Evolutionary conservation across 148 eudicot genomes (phyloP).

Genomic region (Fagopyrum esculentum): DNA sequence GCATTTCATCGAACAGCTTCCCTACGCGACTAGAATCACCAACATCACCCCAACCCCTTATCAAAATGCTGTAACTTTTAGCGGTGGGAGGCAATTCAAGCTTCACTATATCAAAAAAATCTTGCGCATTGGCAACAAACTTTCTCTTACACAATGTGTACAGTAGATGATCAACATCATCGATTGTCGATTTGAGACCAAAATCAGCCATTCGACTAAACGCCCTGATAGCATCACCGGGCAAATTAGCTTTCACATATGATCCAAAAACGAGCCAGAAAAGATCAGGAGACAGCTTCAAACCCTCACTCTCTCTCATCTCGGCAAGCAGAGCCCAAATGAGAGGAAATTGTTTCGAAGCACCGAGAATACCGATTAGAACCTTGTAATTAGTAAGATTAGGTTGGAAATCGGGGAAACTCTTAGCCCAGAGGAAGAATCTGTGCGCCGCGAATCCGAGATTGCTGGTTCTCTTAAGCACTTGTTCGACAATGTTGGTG

Average conservation of each 20-base stretch:
- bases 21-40: slow-evolving; percentile 34
- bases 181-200: slow-evolving; percentile 37
- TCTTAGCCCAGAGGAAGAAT: slow-evolving; percentile 68
- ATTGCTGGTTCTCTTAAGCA: slow-evolving; percentile 60
- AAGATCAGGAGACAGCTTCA: slow-evolving; percentile 32
- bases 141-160: slow-evolving; percentile 53
- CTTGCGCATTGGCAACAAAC: slow-evolving; percentile 51
- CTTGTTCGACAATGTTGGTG: slow-evolving; percentile 48
- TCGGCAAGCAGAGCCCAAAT: slow-evolving; percentile 67
- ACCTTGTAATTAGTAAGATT: slow-evolving; percentile 37
- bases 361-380: slow-evolving; percentile 53
- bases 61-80: slow-evolving; percentile 62
- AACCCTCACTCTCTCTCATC: slow-evolving; percentile 32
- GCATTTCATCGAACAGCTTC: slow-evolving; percentile 77
- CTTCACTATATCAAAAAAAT: slow-evolving; percentile 56
- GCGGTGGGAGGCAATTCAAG: slow-evolving; percentile 24
- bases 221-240: slow-evolving; percentile 63
- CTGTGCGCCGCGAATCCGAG: slow-evolving; percentile 71
- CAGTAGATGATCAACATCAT: slow-evolving; percentile 61
- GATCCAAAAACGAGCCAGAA: slow-evolving; percentile 62
- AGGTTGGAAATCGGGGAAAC: slow-evolving; percentile 46
- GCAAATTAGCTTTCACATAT: slow-evolving; percentile 63
- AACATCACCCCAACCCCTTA: slow-evolving; percentile 62
- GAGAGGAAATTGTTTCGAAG: slow-evolving; percentile 65
- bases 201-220: slow-evolving; percentile 61